A percentile compares a stretch with the other conserved stretches of the same genome.
These are phyloP conservation scores for Melanogaster broomeanus DNA, from an alignment of 768 basidiomycete species.

Conservation along the genomic window DNA sequence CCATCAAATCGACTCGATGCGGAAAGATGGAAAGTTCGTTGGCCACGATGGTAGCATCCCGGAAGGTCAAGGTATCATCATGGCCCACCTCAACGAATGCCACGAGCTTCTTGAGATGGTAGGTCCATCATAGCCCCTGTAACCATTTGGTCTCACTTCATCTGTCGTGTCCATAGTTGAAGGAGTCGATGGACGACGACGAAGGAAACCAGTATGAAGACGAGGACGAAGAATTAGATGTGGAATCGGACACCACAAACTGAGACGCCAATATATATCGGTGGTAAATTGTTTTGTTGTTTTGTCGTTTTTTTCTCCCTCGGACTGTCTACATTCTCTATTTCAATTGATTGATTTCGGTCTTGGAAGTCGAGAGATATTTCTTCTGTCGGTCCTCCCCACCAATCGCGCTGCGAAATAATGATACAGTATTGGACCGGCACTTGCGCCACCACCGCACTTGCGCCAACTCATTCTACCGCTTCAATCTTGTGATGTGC, in stretches of 20 bases:
- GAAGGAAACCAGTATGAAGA: conserved; percentile 59
- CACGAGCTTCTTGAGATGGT: conserved; percentile 97
- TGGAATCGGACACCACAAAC: conserved; percentile 6
- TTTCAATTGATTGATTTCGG: not conserved
- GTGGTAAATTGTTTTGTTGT: no score
- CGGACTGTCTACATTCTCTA: not conserved
- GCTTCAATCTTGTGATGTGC: no score
- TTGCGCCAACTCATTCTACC: no score
- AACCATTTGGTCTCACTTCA: not conserved
- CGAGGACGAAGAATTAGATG: conserved; percentile 36
- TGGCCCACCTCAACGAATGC: conserved; percentile 94
- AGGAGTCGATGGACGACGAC: conserved; percentile 80
- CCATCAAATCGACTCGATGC: conserved; percentile 92
- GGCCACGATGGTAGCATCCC: conserved; percentile 87
- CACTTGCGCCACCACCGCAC: no score
- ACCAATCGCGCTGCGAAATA: conserved; percentile 26
- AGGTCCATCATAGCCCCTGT: conserved; percentile 16
- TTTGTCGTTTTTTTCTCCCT: no score
- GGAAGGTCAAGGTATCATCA: conserved; percentile 95
- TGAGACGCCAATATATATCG: conserved; percentile 2
- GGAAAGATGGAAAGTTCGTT: conserved; percentile 92
- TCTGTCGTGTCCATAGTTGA: conserved; percentile 48
- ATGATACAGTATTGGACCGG: conserved; percentile 30
- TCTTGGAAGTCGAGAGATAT: not conserved
- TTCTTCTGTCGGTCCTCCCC: no score